Conservation (phyloP, 2,329 filamentous ascomycete species). For the Fusarium zealandicum region DNA sequence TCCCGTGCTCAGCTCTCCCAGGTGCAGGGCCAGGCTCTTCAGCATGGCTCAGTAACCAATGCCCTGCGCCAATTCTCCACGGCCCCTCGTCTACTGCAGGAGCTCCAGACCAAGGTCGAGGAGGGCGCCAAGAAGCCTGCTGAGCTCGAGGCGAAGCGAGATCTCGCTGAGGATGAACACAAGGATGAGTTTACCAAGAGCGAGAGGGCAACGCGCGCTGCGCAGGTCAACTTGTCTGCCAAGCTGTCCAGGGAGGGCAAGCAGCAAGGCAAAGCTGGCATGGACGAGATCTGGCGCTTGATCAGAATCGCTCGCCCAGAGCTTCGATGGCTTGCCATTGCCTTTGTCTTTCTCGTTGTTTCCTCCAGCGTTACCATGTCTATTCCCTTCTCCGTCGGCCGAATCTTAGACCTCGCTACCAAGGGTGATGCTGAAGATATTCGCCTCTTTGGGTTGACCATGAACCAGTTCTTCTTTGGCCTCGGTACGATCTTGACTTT, state of each 20-base stretch:
- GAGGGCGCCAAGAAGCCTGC: slow-evolving; percentile 49
- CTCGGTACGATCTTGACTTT: slow-evolving; percentile 79
- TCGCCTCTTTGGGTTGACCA: slow-evolving; percentile 81
- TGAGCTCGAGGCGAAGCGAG: slow-evolving; percentile 42
- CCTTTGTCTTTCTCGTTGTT: slow-evolving; percentile 84
- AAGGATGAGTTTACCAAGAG: slow-evolving; percentile 66
- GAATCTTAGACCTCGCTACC: slow-evolving; percentile 91
- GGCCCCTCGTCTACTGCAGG: slow-evolving; percentile 31
- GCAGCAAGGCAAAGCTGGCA: slow-evolving; percentile 63
- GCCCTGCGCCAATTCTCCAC: slow-evolving; percentile 45
- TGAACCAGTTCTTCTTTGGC: slow-evolving; percentile 87
- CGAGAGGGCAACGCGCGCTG: slow-evolving; percentile 85
- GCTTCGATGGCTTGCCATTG: slow-evolving; percentile 75
- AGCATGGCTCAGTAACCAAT: slow-evolving; percentile 19
- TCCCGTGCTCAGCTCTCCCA: slow-evolving; percentile 5
- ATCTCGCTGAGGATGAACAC: slow-evolving; percentile 45
- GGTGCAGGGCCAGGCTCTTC: slow-evolving; percentile 7
- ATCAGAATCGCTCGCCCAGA: slow-evolving; percentile 91
- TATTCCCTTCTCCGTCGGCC: slow-evolving; percentile 94
- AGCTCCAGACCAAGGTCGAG: slow-evolving; percentile 40
- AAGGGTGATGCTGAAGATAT: slow-evolving; percentile 71
- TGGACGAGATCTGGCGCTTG: slow-evolving; percentile 82
- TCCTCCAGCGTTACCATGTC: slow-evolving; percentile 96
- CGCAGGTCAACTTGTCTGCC: slow-evolving; percentile 88
- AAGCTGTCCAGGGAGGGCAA: slow-evolving; percentile 85